Percentiles rank a stretch among this genome's conserved stretches.
phyloP scores from a whole-genome alignment of 495 filamentous ascomycete genomes.

The Cetradonia linearis region DNA sequence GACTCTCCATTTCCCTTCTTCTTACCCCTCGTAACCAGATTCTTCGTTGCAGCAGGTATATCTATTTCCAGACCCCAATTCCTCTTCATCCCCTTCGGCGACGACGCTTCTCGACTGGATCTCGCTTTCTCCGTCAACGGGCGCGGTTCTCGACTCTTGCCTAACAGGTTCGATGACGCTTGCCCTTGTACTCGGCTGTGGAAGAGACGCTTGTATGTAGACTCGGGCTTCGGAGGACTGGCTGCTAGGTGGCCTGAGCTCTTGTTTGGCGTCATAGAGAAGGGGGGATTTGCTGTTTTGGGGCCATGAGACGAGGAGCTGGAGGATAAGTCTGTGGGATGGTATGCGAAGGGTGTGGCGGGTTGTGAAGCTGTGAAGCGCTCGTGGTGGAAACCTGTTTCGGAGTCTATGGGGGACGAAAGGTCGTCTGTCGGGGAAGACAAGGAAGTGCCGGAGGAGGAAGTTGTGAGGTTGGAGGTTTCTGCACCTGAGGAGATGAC shows the following conservation, averaged over 20 bases:
- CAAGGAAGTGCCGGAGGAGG: constrained; percentile 22
- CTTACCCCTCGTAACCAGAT: constrained; percentile 8
- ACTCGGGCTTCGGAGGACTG: constrained; percentile 14
- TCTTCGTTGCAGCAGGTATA: constrained; percentile 13
- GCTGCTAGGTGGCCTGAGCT: constrained; percentile 1
- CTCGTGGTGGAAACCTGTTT: constrained; percentile 14
- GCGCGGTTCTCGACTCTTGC: background rate
- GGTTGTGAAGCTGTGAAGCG: constrained; percentile 22
- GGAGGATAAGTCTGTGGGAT: background rate
- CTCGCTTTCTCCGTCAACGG: background rate
- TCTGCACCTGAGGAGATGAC: constrained; percentile 24
- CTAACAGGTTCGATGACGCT: background rate
- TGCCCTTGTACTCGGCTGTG: constrained; percentile 10
- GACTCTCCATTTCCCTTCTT: constrained; percentile 2
- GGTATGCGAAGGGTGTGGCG: constrained; percentile 16
- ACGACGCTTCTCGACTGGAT: background rate
- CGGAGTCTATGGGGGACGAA: constrained; percentile 12
- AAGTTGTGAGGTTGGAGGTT: constrained; percentile 22
- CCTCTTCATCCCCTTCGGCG: constrained; percentile 5
- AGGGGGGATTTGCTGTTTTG: constrained; percentile 4
- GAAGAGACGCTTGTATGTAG: constrained; percentile 22
- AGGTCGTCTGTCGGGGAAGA: constrained; percentile 19
- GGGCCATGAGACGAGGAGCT: constrained; percentile 11
- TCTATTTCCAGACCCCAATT: constrained; percentile 20
- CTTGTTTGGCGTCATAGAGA: constrained; percentile 23